These are phyloP conservation scores for Caulochytrium protostelioides DNA, from an alignment of 371 early-diverging fungal species.

Conservation along the genomic window DNA sequence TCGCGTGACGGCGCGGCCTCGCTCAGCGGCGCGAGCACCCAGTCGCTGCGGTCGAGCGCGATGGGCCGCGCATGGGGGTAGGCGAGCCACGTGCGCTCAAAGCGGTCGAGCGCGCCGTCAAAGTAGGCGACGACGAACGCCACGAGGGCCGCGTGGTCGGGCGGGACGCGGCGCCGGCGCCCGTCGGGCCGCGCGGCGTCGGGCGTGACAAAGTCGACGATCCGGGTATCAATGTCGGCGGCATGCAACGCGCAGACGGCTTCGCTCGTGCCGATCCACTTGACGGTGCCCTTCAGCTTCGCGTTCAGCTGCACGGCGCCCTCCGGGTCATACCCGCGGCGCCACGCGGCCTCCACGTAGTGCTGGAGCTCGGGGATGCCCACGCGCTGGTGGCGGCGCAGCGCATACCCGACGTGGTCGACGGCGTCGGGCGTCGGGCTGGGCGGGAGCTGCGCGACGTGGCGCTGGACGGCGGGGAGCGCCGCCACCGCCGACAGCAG, in stretches of 20 bases:
- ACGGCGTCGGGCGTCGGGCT: conserved; percentile 5
- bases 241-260: conserved; percentile 18
- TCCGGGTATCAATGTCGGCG: conserved; percentile 2
- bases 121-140: conserved; percentile 36
- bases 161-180: too few relatives aligned
- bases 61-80: background rate
- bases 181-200: conserved; percentile 33
- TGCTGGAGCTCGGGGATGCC: conserved; percentile 32
- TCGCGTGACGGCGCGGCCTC: background rate
- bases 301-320: conserved; percentile 40
- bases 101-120: conserved; percentile 5
- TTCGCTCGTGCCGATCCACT: conserved; percentile 64
- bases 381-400: too few relatives aligned
- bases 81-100: conserved; percentile 8
- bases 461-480: conserved; percentile 2
- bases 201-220: conserved; percentile 41
- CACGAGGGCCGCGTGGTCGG: conserved; percentile 28
- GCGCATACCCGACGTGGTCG: too few relatives aligned
- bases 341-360: conserved; percentile 46
- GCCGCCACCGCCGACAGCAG: conserved; percentile 28
- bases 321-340: conserved; percentile 29
- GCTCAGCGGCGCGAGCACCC: background rate
- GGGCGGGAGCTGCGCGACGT: background rate
- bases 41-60: conserved; percentile 1
- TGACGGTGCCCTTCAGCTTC: conserved; percentile 33